Conservation (phyloP, 805 yeast species). For the Dipodascus geniculatus region DNA sequence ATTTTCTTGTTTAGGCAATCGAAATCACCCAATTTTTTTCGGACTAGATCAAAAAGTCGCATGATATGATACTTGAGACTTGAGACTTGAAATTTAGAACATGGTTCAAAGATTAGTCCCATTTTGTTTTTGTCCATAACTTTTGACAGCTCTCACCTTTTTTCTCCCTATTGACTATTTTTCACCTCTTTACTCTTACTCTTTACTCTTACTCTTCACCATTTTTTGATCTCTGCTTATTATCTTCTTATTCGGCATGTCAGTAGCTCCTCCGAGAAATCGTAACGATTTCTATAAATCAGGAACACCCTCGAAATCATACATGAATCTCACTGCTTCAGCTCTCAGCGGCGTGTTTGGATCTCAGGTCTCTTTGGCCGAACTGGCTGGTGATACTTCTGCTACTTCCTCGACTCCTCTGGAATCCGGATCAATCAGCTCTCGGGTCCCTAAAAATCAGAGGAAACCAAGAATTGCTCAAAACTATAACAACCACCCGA, state of each 20-base stretch:
- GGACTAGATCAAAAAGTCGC: too few species aligned
- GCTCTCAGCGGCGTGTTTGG: slow-evolving; percentile 30
- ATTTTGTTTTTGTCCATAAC: too few species aligned
- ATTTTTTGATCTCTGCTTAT: neutral
- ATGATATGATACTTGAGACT: neutral
- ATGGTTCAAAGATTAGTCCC: too few species aligned
- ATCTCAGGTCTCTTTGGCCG: slow-evolving; percentile 27
- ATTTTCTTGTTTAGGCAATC: neutral
- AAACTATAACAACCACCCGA: neutral
- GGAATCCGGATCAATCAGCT: neutral
- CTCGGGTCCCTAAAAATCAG: neutral
- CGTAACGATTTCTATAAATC: neutral
- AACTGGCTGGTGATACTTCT: slow-evolving; percentile 23
- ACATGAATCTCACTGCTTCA: slow-evolving; percentile 19
- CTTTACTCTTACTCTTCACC: neutral
- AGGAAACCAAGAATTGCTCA: neutral
- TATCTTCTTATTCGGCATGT: neutral
- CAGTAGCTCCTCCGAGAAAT: neutral
- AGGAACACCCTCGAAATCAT: slow-evolving; percentile 10
- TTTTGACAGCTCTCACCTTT: neutral
- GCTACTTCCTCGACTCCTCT: slow-evolving; percentile 1
- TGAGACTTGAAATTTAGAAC: too few species aligned
- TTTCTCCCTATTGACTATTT: neutral
- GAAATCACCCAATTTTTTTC: neutral
- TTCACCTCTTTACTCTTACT: neutral